Evolutionary conservation across 1,284 basidiomycete genomes (phyloP).

Genomic region (Anthracocystis setariae): DNA sequence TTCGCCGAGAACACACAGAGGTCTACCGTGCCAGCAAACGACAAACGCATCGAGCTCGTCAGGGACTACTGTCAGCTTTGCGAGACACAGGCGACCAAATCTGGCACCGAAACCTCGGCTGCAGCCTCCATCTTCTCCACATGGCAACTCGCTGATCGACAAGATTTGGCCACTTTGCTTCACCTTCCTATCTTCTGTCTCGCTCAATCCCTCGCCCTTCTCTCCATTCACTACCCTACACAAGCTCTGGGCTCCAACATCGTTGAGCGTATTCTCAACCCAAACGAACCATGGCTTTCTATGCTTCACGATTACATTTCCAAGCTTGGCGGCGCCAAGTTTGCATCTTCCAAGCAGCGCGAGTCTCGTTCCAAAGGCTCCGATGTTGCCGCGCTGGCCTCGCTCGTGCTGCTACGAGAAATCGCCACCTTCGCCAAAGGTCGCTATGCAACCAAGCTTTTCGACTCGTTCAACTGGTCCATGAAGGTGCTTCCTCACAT

Average conservation of each 20-base stretch:
- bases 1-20: slow-evolving; percentile 41
- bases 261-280: slow-evolving; percentile 46
- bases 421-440: slow-evolving; percentile 55
- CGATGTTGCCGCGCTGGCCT: slow-evolving; percentile 45
- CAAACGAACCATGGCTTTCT: slow-evolving; percentile 48
- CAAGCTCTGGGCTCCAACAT: slow-evolving; percentile 57
- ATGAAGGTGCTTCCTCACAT: slow-evolving; percentile 52
- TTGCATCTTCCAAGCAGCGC: slow-evolving; percentile 22
- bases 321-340: slow-evolving; percentile 28
- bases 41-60: slow-evolving; percentile 42
- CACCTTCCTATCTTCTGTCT: slow-evolving; percentile 57
- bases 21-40: slow-evolving; percentile 35
- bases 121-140: slow-evolving; percentile 40
- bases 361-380: slow-evolving; percentile 30
- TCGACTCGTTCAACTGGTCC: slow-evolving; percentile 62
- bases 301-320: slow-evolving; percentile 53
- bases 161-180: slow-evolving; percentile 40
- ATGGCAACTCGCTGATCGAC: slow-evolving; percentile 45
- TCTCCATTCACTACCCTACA: slow-evolving; percentile 58
- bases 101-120: slow-evolving; percentile 18
- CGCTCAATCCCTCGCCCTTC: slow-evolving; percentile 56
- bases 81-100: slow-evolving; percentile 36
- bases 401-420: slow-evolving; percentile 52
- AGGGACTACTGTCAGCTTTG: slow-evolving; percentile 47
- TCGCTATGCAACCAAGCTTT: slow-evolving; percentile 44